Evolutionary conservation across 1,139 yeast genomes (phyloP).

Genomic region (Diutina scorzettiae): DNA sequence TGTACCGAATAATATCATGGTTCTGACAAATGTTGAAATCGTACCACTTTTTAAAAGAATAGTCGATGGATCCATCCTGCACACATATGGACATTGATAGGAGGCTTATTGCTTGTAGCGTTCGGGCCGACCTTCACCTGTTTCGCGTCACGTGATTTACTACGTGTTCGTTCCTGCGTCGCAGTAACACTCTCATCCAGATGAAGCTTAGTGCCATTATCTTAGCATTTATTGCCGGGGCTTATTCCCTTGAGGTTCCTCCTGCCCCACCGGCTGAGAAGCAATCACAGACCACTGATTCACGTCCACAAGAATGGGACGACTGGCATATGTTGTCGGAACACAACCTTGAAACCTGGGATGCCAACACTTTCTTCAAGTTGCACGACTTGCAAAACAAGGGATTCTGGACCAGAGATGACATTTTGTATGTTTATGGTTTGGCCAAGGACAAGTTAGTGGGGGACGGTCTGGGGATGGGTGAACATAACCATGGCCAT

Average conservation of each 20-base stretch:
- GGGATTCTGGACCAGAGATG: slow-evolving; percentile 44
- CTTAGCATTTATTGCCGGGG: neutral
- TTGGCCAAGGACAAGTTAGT: slow-evolving; percentile 56
- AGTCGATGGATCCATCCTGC: no score
- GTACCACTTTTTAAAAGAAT: no score
- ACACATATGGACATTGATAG: no score
- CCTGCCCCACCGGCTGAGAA: no score
- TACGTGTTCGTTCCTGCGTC: neutral
- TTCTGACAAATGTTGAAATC: no score
- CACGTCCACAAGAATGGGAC: slow-evolving; percentile 36
- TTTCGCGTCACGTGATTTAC: no score
- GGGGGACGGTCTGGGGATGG: slow-evolving; percentile 89
- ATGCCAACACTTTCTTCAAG: slow-evolving; percentile 66
- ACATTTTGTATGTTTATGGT: slow-evolving; percentile 76
- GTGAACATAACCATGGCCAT: slow-evolving; percentile 52
- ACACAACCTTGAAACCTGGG: slow-evolving; percentile 66
- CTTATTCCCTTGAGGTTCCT: no score
- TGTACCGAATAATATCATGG: no score
- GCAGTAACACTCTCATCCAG: neutral
- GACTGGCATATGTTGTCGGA: slow-evolving; percentile 87
- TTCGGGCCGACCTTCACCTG: no score
- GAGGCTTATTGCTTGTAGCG: no score
- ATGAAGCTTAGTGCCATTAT: neutral
- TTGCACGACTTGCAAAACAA: slow-evolving; percentile 58
- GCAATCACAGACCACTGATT: neutral